These are phyloP conservation scores for Gossypium australe DNA, from an alignment of 345 rosid genomes.

Conservation along the genomic window DNA sequence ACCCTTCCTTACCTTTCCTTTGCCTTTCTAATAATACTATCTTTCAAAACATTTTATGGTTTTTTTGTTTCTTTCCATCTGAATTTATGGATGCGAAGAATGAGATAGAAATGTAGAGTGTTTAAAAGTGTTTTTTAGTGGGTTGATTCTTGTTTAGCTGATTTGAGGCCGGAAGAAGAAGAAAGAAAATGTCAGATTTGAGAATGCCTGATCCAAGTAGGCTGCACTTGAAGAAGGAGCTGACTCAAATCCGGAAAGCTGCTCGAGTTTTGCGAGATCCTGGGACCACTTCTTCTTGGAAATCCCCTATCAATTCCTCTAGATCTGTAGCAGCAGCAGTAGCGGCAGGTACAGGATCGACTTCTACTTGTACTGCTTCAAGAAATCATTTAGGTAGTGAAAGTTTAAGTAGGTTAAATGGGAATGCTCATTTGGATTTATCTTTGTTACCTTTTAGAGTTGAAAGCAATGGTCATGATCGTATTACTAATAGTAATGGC, in stretches of 20 bases:
- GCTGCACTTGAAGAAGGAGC: slow-evolving; percentile 78
- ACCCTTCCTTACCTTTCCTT: neutral
- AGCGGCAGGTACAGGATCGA: slow-evolving; percentile 16
- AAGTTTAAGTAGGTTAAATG: slow-evolving; percentile 20
- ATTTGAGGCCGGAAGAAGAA: neutral
- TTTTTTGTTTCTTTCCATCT: neutral
- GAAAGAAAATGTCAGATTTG: slow-evolving; percentile 40
- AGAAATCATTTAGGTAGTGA: slow-evolving; percentile 19
- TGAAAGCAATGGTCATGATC: slow-evolving; percentile 17
- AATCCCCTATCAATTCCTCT: slow-evolving; percentile 63
- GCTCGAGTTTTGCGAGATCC: slow-evolving; percentile 88
- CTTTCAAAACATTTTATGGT: neutral
- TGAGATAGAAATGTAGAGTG: slow-evolving; percentile 11
- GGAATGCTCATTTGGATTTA: slow-evolving; percentile 23
- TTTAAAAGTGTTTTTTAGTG: neutral
- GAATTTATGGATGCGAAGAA: slow-evolving; percentile 2
- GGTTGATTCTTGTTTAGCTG: slow-evolving; percentile 6
- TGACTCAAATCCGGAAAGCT: slow-evolving; percentile 87
- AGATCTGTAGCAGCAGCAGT: slow-evolving; percentile 45
- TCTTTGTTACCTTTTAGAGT: slow-evolving; percentile 28
- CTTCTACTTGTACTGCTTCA: slow-evolving; percentile 22
- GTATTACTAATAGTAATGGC: slow-evolving; percentile 18
- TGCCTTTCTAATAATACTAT: neutral
- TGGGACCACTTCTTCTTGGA: slow-evolving; percentile 80
- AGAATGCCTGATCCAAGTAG: slow-evolving; percentile 67